phyloP scores from a whole-genome alignment of 495 filamentous ascomycete species.

The Pseudomonodictys pantanalensis region DNA sequence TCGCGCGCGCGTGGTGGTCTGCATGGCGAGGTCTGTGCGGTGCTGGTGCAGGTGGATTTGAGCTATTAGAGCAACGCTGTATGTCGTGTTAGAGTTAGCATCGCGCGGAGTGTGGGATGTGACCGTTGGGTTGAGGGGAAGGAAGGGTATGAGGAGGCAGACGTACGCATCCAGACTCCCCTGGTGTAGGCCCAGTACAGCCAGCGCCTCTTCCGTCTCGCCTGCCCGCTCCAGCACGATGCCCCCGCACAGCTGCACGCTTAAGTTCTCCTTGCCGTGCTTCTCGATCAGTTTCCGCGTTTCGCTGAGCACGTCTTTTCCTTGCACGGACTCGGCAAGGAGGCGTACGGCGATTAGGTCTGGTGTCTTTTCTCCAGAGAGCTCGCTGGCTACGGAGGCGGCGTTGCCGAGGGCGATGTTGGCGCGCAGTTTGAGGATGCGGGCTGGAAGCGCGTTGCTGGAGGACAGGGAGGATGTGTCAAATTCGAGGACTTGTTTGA shows the following conservation, averaged over 20 bases:
- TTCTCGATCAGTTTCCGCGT: constrained; percentile 64
- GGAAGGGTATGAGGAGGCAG: not conserved
- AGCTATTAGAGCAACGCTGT: constrained; percentile 49
- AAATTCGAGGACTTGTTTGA: constrained; percentile 76
- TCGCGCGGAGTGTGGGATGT: no score
- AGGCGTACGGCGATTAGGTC: constrained; percentile 77
- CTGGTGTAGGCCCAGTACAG: constrained; percentile 74
- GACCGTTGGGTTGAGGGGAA: no score
- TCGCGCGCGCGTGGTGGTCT: constrained; percentile 84
- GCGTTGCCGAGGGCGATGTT: constrained; percentile 76
- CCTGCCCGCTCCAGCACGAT: constrained; percentile 75
- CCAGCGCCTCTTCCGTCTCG: constrained; percentile 77
- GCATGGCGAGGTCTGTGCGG: constrained; percentile 80
- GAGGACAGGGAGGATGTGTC: constrained; percentile 70
- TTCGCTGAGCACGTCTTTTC: constrained; percentile 53
- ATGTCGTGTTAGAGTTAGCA: not conserved
- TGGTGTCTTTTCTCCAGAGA: constrained; percentile 63
- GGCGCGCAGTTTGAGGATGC: constrained; percentile 74
- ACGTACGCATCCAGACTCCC: constrained; percentile 79
- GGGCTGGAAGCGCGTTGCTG: constrained; percentile 74
- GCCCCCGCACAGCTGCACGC: constrained; percentile 75
- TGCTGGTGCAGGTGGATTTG: constrained; percentile 93
- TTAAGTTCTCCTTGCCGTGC: constrained; percentile 63
- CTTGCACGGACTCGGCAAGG: constrained; percentile 63
- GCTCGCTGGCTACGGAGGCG: constrained; percentile 64